Base-by-base conservation (phyloP, 768 basidiomycete genomes). In the Lentinula raphanica region DNA sequence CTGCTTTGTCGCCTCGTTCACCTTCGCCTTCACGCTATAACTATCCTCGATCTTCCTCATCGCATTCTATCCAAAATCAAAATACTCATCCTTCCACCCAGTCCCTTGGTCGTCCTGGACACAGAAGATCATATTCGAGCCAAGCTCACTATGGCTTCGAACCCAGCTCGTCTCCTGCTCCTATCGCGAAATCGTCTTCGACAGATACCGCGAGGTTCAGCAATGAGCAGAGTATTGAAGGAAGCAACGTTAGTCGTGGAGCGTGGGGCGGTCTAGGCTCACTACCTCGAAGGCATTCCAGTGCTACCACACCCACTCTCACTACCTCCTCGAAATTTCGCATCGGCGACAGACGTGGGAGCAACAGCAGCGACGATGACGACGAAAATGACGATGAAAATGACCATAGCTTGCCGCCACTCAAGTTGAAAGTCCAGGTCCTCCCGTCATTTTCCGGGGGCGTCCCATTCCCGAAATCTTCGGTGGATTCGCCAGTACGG, bases 341-440 rank as follows among this genome's bases (percentile, higher is more conserved):
- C 36, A 53, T 53, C 8, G 51, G 51, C 23, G 51, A 38, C 35
- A 53, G 36, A 27, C 15, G 23, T 36, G 51, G 17, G 27, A 53
- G 23, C 51, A 40, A 36, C 44, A 50, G 44, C 54, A 59, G 61
- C 57, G 64, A 68, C 64, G 61, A 67, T 60, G 63, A 72, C 62
- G 58, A 65, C 44, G 49, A 64, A 38, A 45, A 57, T 49, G 53
- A 64, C 32, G 57, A 64, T n/a, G 49, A 60, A 23, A 2, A 12
- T 19, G 61, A 62, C 13, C 53, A 15, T 6, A 23, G 19, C 9
- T 46, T 49, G 12, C 60, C 64, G 25, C 60, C 65, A 44, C 65
- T 67, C 60, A 68, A 63, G 38, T 61, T 67, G 13, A 65, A 66
- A 11, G 56, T 60, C 44, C 49, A 42, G 32, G 27, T 29, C 28